These are phyloP conservation scores for Auriscalpium microsporum DNA, from an alignment of 768 basidiomycete genomes.

Conservation along the genomic window DNA sequence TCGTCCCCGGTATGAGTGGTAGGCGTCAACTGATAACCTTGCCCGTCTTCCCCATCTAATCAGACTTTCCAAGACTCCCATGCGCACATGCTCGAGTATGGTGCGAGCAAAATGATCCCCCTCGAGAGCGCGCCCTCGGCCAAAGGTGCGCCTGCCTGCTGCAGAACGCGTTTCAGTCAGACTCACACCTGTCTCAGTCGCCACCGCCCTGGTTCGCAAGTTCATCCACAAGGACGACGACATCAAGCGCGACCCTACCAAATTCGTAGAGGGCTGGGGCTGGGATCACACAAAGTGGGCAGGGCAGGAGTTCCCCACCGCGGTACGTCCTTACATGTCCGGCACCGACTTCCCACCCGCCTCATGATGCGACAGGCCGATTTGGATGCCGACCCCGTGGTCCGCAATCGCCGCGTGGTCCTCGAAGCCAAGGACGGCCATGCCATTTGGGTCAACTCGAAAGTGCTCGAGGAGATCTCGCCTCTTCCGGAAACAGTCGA, in stretches of 20 bases:
- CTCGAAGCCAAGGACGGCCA: constrained; percentile 85
- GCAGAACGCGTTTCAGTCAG: background rate
- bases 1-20: constrained; percentile 72
- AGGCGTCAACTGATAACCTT: constrained; percentile 18
- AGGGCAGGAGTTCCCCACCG: constrained; percentile 51
- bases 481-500: constrained; percentile 64
- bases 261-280: constrained; percentile 71
- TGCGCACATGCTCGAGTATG: constrained; percentile 72
- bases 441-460: constrained; percentile 76
- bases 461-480: constrained; percentile 45
- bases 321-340: constrained; percentile 35
- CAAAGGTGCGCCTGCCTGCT: constrained; percentile 36
- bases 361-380: constrained; percentile 39
- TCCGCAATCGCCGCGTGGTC: constrained; percentile 62
- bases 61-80: constrained; percentile 54
- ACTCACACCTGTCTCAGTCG: constrained; percentile 33
- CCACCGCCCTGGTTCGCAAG: constrained; percentile 49
- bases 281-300: constrained; percentile 89
- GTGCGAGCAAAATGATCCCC: constrained; percentile 53
- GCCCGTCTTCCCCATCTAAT: constrained; percentile 12
- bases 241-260: constrained; percentile 44
- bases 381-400: constrained; percentile 60
- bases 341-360: background rate
- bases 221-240: constrained; percentile 55
- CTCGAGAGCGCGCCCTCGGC: constrained; percentile 54